Evolutionary conservation across 768 basidiomycete species (phyloP).

Genomic region (Leucogyrophana mollusca): DNA sequence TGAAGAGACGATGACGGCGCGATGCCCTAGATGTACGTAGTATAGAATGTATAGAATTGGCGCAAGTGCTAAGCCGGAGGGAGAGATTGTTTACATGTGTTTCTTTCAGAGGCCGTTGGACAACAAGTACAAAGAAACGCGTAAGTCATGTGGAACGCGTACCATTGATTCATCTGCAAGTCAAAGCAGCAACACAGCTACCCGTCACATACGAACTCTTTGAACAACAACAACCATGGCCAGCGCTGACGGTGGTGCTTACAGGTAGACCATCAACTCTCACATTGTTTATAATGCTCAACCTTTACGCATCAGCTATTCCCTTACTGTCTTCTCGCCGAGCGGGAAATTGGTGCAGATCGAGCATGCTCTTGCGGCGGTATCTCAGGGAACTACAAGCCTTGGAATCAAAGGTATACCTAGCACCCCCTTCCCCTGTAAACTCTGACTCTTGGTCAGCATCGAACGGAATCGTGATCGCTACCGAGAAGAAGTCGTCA

Average conservation of each 20-base stretch:
- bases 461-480: slow-evolving; percentile 98
- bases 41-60: no score
- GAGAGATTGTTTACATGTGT: slow-evolving; percentile 17
- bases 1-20: no score
- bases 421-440: slow-evolving; percentile 1
- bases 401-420: slow-evolving; percentile 94
- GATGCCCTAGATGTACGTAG: no score
- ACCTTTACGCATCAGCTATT: slow-evolving; percentile 64
- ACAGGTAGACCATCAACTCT: slow-evolving; percentile 47
- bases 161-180: slow-evolving; percentile 2
- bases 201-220: slow-evolving; percentile 13
- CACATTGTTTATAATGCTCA: slow-evolving; percentile 20
- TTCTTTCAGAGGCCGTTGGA: slow-evolving; percentile 9
- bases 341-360: slow-evolving; percentile 99
- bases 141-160: slow-evolving; percentile 26
- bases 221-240: slow-evolving; percentile 52
- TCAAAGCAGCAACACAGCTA: slow-evolving; percentile 2
- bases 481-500: slow-evolving; percentile 98
- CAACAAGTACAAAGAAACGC: slow-evolving; percentile 27
- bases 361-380: slow-evolving; percentile 97
- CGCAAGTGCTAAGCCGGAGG: no score
- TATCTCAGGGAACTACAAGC: slow-evolving; percentile 92
- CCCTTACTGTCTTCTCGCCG: slow-evolving; percentile 98
- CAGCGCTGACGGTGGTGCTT: slow-evolving; percentile 78
- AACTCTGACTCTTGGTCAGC: slow-evolving; percentile 47